Conservation (phyloP, 192 early-diverging fungal genomes). For the Kappamyces sp. region DNA sequence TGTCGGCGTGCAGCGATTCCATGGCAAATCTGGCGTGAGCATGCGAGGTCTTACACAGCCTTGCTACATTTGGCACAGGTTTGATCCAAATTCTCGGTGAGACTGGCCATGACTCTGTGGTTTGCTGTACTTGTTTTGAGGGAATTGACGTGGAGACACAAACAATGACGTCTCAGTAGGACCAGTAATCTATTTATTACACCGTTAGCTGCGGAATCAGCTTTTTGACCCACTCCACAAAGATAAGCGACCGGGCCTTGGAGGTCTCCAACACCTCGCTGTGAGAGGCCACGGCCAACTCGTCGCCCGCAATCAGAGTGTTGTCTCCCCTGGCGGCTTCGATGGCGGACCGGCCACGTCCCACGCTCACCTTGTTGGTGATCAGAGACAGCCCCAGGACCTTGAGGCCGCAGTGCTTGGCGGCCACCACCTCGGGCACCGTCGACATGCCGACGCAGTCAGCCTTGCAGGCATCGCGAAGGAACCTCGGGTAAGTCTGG, state of each 20-base stretch:
- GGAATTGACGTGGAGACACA: too few species aligned
- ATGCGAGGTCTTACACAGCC: too few species aligned
- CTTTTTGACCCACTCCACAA: conserved; percentile 48
- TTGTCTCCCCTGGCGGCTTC: conserved; percentile 19
- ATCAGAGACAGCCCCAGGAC: conserved; percentile 75
- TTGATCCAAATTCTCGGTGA: too few species aligned
- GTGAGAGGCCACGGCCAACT: conserved; percentile 51
- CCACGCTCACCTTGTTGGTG: conserved; percentile 60
- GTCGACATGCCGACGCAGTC: conserved; percentile 88
- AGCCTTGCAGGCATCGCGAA: conserved; percentile 57
- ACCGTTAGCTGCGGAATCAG: too few species aligned
- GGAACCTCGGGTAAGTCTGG: too few species aligned
- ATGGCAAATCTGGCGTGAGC: too few species aligned
- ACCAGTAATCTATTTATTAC: too few species aligned
- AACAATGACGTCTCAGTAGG: too few species aligned
- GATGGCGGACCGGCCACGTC: conserved; percentile 37
- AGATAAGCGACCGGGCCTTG: conserved; percentile 42
- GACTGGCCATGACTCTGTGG: too few species aligned
- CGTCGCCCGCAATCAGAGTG: conserved; percentile 14
- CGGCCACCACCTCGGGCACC: conserved; percentile 82
- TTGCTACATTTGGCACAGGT: too few species aligned
- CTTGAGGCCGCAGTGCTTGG: conserved; percentile 72
- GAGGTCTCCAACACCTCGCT: conserved; percentile 64
- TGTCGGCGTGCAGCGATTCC: too few species aligned
- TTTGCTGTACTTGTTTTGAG: too few species aligned